These are phyloP conservation scores for Bolboschoenoplectus hybrid DNA, from an alignment of 202 grass and related monocot species.

Conservation along the genomic window DNA sequence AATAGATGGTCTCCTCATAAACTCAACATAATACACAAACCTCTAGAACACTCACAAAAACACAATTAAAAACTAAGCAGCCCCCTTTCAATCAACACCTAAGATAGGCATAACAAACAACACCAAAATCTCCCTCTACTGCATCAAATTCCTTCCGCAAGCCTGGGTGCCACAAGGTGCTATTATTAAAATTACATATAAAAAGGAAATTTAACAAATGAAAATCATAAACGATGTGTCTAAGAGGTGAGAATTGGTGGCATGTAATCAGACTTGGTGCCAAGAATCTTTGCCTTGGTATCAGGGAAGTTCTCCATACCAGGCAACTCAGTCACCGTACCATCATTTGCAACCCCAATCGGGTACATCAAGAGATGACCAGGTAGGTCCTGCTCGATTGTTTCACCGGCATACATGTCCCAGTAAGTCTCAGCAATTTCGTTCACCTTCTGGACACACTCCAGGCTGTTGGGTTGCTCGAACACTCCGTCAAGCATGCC, in stretches of 20 bases:
- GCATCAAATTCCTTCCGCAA: neutral
- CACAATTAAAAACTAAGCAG: constrained; percentile 15
- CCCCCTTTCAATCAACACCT: constrained; percentile 24
- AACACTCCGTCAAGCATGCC: constrained; percentile 65
- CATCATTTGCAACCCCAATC: constrained; percentile 53
- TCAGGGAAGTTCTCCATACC: constrained; percentile 82
- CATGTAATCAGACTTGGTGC: constrained; percentile 62
- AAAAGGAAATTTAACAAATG: constrained; percentile 1
- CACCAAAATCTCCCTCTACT: neutral
- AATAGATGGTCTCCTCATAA: neutral
- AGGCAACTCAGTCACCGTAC: constrained; percentile 65
- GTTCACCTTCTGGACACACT: constrained; percentile 87
- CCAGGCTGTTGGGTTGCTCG: constrained; percentile 50
- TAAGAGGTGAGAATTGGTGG: constrained; percentile 88
- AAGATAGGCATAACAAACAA: constrained; percentile 17
- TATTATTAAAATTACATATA: constrained; percentile 18
- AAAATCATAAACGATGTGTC: constrained; percentile 21
- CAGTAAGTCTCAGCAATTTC: constrained; percentile 79
- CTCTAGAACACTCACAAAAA: neutral
- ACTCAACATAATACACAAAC: constrained; percentile 30
- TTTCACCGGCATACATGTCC: constrained; percentile 65
- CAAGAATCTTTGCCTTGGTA: constrained; percentile 66
- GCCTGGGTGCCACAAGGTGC: neutral
- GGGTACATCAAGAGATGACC: constrained; percentile 92
- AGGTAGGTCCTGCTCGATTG: constrained; percentile 63